These are phyloP conservation scores for Metroxylon sagu DNA, from an alignment of 176 grass and related monocot species.

Conservation along the genomic window DNA sequence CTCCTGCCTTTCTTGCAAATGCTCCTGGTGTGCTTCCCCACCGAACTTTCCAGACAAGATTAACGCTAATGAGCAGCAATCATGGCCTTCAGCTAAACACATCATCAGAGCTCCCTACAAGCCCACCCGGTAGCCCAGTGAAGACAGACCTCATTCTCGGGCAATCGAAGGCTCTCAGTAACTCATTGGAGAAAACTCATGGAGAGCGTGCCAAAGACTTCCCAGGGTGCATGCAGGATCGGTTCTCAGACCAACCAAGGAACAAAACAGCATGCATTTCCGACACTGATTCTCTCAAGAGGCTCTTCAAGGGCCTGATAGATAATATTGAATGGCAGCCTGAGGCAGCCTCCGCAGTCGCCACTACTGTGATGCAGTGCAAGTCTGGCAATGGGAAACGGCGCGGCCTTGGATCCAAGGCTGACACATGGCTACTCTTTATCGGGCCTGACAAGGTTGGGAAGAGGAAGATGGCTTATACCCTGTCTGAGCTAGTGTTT, in stretches of 20 bases:
- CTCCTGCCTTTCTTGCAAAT: too few species aligned
- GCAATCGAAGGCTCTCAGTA: not conserved
- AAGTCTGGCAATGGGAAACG: slow-evolving; percentile 20
- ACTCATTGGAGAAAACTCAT: not conserved
- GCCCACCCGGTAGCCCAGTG: slow-evolving; percentile 13
- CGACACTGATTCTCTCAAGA: slow-evolving; percentile 7
- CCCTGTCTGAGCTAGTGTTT: slow-evolving; percentile 46
- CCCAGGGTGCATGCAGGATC: not conserved
- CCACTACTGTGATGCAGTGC: slow-evolving; percentile 22
- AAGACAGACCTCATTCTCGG: slow-evolving; percentile 54
- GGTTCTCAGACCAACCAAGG: too few species aligned
- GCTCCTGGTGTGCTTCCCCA: too few species aligned
- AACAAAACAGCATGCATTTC: too few species aligned
- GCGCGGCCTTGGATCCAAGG: slow-evolving; percentile 13
- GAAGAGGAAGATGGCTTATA: slow-evolving; percentile 62
- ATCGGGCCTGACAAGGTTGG: slow-evolving; percentile 43
- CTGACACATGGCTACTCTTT: slow-evolving; percentile 59
- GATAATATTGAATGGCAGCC: slow-evolving; percentile 56
- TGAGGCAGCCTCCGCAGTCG: slow-evolving; percentile 42
- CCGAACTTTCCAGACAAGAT: too few species aligned
- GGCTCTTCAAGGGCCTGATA: slow-evolving; percentile 40
- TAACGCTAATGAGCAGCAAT: too few species aligned
- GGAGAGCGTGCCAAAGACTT: not conserved
- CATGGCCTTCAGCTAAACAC: too few species aligned
- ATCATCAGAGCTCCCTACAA: not conserved